phyloP scores from a whole-genome alignment of 2,329 filamentous ascomycete species.

The Endoconidiophora polonica region DNA sequence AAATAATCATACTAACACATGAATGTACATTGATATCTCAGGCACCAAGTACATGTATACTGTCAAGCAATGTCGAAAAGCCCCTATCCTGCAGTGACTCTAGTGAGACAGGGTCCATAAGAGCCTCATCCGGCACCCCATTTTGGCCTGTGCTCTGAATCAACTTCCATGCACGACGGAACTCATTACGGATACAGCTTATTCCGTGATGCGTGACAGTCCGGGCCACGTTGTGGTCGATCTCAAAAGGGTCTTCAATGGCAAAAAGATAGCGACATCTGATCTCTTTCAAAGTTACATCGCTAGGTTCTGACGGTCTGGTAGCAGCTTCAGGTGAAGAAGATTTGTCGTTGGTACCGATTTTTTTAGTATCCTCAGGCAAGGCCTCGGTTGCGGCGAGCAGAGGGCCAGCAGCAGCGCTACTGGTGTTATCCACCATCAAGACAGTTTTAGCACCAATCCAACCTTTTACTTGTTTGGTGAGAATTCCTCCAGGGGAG shows the following conservation, averaged over 20 bases:
- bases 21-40: no score
- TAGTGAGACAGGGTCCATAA: conserved; percentile 34
- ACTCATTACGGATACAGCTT: conserved; percentile 68
- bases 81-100: conserved; percentile 21
- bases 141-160: conserved; percentile 35
- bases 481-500: conserved; percentile 44
- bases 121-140: conserved; percentile 24
- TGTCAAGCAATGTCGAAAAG: conserved; percentile 3
- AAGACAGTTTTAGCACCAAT: conserved; percentile 56
- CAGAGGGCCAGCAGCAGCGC: not conserved
- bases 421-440: conserved; percentile 8
- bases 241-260: conserved; percentile 83
- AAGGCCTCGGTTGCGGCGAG: conserved; percentile 12
- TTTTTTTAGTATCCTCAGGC: not conserved
- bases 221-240: conserved; percentile 72
- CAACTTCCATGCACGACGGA: conserved; percentile 62
- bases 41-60: conserved; percentile 1
- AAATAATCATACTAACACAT: no score
- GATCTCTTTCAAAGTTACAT: conserved; percentile 44
- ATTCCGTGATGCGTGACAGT: conserved; percentile 75
- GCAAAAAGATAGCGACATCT: conserved; percentile 71
- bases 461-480: conserved; percentile 72
- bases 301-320: not conserved
- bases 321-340: conserved; percentile 1
- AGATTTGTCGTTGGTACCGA: conserved; percentile 14